Evolutionary conservation across 2,329 filamentous ascomycete species (phyloP).

Genomic region (Cytospora piceicola): DNA sequence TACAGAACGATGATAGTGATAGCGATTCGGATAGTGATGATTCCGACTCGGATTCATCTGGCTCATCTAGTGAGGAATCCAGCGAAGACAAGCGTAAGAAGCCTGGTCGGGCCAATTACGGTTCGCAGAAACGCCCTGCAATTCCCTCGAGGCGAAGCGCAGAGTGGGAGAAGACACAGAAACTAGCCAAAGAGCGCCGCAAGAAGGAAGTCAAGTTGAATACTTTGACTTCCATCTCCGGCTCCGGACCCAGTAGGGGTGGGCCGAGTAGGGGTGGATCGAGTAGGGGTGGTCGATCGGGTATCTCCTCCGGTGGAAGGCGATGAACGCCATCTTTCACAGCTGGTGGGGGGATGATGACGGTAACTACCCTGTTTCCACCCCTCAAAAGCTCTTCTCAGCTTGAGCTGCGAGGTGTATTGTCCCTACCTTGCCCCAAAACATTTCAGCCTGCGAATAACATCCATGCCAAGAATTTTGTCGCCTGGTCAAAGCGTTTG

Average conservation of each 20-base stretch:
- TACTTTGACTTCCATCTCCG: slow-evolving; percentile 64
- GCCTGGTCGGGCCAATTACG: slow-evolving; percentile 22
- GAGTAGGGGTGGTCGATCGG: neutral
- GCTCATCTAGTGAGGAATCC: slow-evolving; percentile 43
- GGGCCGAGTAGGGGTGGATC: slow-evolving; percentile 1
- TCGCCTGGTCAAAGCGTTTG: neutral
- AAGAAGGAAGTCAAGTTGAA: slow-evolving; percentile 72
- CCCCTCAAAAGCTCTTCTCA: neutral
- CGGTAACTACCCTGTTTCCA: neutral
- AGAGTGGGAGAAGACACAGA: slow-evolving; percentile 51
- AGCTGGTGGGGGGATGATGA: neutral
- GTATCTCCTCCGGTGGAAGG: neutral
- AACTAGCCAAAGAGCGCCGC: slow-evolving; percentile 61
- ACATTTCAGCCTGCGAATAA: neutral
- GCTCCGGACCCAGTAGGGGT: slow-evolving; percentile 33
- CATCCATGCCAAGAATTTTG: neutral
- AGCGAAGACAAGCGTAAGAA: slow-evolving; percentile 37
- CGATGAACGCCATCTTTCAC: neutral
- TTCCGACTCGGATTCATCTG: slow-evolving; percentile 44
- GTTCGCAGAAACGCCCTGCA: slow-evolving; percentile 22
- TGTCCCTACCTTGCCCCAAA: neutral
- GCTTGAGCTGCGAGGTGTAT: neutral
- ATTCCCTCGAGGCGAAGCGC: slow-evolving; percentile 46
- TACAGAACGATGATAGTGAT: slow-evolving; percentile 19
- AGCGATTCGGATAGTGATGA: slow-evolving; percentile 28